These are phyloP conservation scores for Blastobotrys peoriensis DNA, from an alignment of 805 yeast genomes.

Conservation along the genomic window DNA sequence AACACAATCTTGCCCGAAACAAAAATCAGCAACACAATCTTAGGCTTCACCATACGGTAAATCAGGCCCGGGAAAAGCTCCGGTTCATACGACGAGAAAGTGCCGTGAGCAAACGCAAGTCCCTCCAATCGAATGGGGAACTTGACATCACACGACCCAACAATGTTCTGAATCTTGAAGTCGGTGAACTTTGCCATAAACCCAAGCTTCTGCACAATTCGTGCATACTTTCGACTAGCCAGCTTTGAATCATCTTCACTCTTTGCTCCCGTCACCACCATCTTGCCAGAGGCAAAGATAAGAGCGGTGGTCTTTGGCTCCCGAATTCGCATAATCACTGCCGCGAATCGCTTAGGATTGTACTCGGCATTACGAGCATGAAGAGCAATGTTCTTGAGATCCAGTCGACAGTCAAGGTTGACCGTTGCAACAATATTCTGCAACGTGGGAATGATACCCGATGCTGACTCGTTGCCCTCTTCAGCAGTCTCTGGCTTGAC, in stretches of 20 bases:
- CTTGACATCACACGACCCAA: constrained; percentile 97
- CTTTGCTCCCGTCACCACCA: constrained; percentile 99
- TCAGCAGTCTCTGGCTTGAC: constrained; percentile 18
- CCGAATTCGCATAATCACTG: constrained; percentile 98
- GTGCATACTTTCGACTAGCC: constrained; percentile 95
- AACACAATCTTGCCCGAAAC: constrained; percentile 96
- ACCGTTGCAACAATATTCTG: constrained; percentile 95
- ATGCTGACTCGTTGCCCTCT: constrained; percentile 64
- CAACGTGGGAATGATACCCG: constrained; percentile 93
- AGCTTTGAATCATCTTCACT: constrained; percentile 97
- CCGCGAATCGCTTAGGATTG: constrained; percentile 97
- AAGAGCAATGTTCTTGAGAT: constrained; percentile 91
- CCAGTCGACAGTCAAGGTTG: constrained; percentile 90
- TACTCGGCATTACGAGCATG: constrained; percentile 99
- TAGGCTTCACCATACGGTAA: constrained; percentile 99
- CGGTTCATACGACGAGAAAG: constrained; percentile 97
- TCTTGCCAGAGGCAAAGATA: constrained; percentile 96
- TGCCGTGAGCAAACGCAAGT: constrained; percentile 94
- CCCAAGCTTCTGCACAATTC: constrained; percentile 96
- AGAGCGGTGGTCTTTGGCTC: constrained; percentile 98
- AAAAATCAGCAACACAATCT: constrained; percentile 89
- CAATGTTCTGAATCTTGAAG: constrained; percentile 96
- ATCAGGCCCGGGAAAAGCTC: constrained; percentile 97
- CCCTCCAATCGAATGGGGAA: constrained; percentile 97
- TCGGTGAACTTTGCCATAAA: constrained; percentile 97